A percentile compares a stretch with the other conserved stretches of the same genome.
phyloP scores from a whole-genome alignment of 139 green algal species.

The Parachlorella kessleri region DNA sequence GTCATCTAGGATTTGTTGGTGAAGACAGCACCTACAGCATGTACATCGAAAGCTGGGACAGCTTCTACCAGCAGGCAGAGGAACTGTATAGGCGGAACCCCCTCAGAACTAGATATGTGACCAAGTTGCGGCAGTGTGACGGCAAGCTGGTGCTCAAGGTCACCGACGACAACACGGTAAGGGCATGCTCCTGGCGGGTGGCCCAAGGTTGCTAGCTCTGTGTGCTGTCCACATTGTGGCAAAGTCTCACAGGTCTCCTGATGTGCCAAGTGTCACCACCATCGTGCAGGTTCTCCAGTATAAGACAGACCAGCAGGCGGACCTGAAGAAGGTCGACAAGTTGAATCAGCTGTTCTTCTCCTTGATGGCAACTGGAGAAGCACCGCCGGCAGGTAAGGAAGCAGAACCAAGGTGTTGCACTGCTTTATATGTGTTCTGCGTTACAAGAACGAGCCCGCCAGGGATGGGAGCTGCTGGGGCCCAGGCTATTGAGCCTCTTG shows the following conservation, averaged over 20 bases:
- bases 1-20: background rate
- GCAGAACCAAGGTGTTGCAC: background rate
- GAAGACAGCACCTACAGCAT: slow-evolving; percentile 5
- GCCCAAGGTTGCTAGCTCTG: too few relatives aligned
- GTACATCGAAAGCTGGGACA: slow-evolving; percentile 80
- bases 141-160: slow-evolving; percentile 89
- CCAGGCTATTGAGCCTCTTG: too few relatives aligned
- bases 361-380: slow-evolving; percentile 69
- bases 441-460: too few relatives aligned
- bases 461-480: too few relatives aligned
- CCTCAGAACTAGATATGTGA: slow-evolving; percentile 76
- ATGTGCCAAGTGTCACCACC: background rate
- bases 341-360: slow-evolving; percentile 87
- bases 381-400: slow-evolving; percentile 14
- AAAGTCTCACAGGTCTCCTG: background rate
- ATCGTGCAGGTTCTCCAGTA: slow-evolving; percentile 89
- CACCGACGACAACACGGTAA: slow-evolving; percentile 82
- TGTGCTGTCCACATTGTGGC: too few relatives aligned
- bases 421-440: background rate
- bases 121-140: slow-evolving; percentile 88
- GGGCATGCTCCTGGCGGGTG: background rate
- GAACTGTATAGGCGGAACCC: slow-evolving; percentile 65
- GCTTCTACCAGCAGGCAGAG: slow-evolving; percentile 76
- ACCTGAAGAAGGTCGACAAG: slow-evolving; percentile 89
- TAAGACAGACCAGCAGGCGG: slow-evolving; percentile 86